A percentile compares a stretch with the other conserved stretches of the same genome.
Evolutionary conservation across 2,329 filamentous ascomycete genomes (phyloP).

Genomic region (Cladosporium sp.): DNA sequence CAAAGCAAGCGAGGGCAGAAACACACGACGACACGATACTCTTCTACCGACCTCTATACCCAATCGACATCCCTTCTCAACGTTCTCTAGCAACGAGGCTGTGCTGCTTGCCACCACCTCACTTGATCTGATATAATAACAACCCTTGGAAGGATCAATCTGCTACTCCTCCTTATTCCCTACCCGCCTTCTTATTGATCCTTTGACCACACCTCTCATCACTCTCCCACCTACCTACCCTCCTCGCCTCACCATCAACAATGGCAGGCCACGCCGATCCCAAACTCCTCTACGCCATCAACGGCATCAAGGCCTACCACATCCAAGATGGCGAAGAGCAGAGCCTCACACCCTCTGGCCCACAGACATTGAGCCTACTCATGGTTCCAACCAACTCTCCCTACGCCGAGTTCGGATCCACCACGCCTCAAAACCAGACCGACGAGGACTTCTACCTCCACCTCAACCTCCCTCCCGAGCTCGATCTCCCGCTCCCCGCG

Average conservation of each 20-base stretch:
- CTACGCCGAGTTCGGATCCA: slow-evolving; percentile 52
- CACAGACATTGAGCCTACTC: slow-evolving; percentile 84
- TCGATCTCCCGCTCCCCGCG: slow-evolving; percentile 87
- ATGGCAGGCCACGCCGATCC: slow-evolving; percentile 52
- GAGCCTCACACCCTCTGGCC: slow-evolving; percentile 74
- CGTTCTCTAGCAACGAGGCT: slow-evolving; percentile 1
- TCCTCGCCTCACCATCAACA: slow-evolving; percentile 16
- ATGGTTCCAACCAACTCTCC: slow-evolving; percentile 91
- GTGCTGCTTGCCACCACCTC: background rate
- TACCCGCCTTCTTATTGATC: background rate
- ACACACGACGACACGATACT: background rate
- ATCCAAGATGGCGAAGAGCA: slow-evolving; percentile 82
- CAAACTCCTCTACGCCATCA: slow-evolving; percentile 57
- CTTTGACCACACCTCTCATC: background rate
- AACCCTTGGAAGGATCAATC: too few relatives aligned
- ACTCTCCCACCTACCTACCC: background rate
- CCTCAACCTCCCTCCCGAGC: slow-evolving; percentile 86
- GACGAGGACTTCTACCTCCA: slow-evolving; percentile 97
- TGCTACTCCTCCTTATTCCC: background rate
- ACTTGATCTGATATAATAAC: background rate
- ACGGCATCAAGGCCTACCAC: slow-evolving; percentile 86
- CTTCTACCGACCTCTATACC: background rate
- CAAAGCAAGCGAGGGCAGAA: background rate
- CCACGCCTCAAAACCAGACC: slow-evolving; percentile 51
- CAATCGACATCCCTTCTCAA: background rate